Conservation (phyloP, 176 grass and related monocot species). For the Saccharum spontaneum region DNA sequence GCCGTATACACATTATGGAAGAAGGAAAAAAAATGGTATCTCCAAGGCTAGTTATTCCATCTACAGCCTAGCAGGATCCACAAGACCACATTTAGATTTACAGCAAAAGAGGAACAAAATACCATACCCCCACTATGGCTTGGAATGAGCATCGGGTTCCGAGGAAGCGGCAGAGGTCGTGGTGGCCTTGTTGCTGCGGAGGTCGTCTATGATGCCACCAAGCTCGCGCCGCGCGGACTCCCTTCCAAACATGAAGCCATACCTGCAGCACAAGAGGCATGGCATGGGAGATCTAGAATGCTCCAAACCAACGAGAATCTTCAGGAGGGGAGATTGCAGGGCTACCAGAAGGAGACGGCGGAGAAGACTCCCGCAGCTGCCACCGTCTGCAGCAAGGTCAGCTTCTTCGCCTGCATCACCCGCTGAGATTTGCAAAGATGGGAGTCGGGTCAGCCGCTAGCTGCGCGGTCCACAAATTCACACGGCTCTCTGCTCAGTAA, state of each 20-base stretch:
- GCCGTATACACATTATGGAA: not conserved
- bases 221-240: conserved; percentile 94
- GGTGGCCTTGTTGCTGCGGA: conserved; percentile 37
- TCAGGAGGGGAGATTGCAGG: not conserved
- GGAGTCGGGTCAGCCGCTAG: not conserved
- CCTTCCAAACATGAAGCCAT: conserved; percentile 99
- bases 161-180: not conserved
- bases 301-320: not conserved
- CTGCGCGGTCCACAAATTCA: not conserved
- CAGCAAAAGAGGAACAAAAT: too few relatives aligned
- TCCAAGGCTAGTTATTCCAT: not conserved
- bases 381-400: conserved; percentile 79
- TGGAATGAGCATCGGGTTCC: conserved; percentile 31
- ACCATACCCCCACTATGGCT: conserved; percentile 38
- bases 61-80: not conserved
- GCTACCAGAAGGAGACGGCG: conserved; percentile 83
- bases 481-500: not conserved
- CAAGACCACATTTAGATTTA: conserved; percentile 13
- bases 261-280: conserved; percentile 48
- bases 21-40: not conserved
- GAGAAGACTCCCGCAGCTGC: conserved; percentile 89
- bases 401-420: conserved; percentile 64
- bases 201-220: conserved; percentile 78
- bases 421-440: not conserved
- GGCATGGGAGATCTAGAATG: not conserved